These are phyloP conservation scores for Cercospora zeae-maydis DNA, from an alignment of 2,329 filamentous ascomycete species.

Conservation along the genomic window DNA sequence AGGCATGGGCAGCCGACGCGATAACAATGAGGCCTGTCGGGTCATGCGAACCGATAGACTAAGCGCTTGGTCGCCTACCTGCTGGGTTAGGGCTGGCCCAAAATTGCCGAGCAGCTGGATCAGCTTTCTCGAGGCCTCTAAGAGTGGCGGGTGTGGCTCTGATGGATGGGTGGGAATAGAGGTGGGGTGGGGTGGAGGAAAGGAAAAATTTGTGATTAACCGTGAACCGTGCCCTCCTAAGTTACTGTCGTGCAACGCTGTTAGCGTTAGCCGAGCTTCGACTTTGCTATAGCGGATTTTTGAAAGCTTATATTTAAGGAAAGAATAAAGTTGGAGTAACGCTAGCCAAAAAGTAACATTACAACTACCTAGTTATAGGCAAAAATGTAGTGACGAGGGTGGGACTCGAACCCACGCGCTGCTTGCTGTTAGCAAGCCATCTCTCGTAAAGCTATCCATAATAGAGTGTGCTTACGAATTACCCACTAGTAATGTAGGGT, in stretches of 20 bases:
- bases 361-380: too few species aligned
- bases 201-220: background rate
- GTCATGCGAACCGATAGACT: background rate
- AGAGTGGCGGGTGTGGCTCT: background rate
- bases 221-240: background rate
- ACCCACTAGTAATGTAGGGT: constrained; percentile 26
- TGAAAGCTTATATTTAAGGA: too few species aligned
- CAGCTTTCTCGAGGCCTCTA: background rate
- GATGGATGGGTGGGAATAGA: background rate
- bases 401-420: constrained; percentile 32
- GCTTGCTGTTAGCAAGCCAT: constrained; percentile 2
- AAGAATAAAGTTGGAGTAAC: too few species aligned
- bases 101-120: background rate
- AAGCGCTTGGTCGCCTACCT: background rate
- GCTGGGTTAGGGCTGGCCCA: background rate
- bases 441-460: background rate
- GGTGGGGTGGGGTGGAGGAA: background rate
- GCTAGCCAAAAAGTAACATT: too few species aligned
- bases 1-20: background rate
- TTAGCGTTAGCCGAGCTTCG: background rate
- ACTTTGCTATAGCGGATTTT: too few species aligned
- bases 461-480: constrained; percentile 6
- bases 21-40: background rate
- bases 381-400: too few species aligned
- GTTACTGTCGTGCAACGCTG: background rate